Base-by-base conservation (phyloP, 2,329 filamentous ascomycete genomes). In the Tolypocladium ophioglossoides region DNA sequence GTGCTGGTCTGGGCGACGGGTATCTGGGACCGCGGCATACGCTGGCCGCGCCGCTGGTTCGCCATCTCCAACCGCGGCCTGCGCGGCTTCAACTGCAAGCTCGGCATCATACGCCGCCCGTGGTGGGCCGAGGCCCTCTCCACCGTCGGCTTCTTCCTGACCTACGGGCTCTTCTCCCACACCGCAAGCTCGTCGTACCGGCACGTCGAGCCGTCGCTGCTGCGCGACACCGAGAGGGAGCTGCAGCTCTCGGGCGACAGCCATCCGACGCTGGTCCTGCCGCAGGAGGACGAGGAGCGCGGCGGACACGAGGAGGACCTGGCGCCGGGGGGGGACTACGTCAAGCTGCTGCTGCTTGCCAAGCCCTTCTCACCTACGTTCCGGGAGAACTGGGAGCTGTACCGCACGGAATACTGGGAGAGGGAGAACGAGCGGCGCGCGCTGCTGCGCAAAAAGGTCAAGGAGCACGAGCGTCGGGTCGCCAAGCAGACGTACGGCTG, bases 291-390 rank as follows among this genome's bases (percentile, higher is more conserved):
- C 58, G 80, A 85, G 56, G 85, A 88, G 58, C 74, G 71, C 56
- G 80, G 79, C 16, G 85, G 86, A 1, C 84, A 90, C 54, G 91
- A 96, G 66, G 92, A 97, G 70, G 94, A 97, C 65, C 78, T 99
- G 46, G 87, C 90, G 0, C 84, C 89, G 0, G 92, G 91, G 0
- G 94, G 94, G 2, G 91, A 97, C 71, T 88, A 92, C 65, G 86
- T 99, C 62, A 94, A 95, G 69, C 79, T 99, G 1, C 76, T 97
- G 20, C 77, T 99, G 9, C 80, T 96, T 12, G 90, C 94, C 1
- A 99, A 99, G 67, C 91, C 91, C 0, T 99, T 99, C 66, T 95
- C 89, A 7, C 86, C 94, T 0, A 90, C 89, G 49, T 99, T 99
- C 65, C 82, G 94, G 22, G 91, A 97, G 68, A 95, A 96, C 60